phyloP scores from a whole-genome alignment of 169 alveolate species.

The Hepatocystis sp. region DNA sequence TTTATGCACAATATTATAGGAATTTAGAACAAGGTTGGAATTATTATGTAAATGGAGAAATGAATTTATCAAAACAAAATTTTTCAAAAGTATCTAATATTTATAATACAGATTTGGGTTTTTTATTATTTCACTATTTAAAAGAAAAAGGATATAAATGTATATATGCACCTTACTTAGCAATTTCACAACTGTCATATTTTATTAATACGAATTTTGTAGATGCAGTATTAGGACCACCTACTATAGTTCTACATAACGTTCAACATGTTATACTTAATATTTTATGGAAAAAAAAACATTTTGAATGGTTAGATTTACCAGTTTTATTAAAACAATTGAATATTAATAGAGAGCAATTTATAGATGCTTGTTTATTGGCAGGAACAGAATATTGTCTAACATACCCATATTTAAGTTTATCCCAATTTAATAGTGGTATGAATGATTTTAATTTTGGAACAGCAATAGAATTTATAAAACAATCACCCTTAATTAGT shows the following conservation, averaged over 20 bases:
- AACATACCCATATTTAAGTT: slow-evolving; percentile 78
- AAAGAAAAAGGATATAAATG: slow-evolving; percentile 77
- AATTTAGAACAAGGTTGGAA: slow-evolving; percentile 54
- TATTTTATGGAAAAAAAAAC: slow-evolving; percentile 40
- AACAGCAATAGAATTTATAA: slow-evolving; percentile 79
- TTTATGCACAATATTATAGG: slow-evolving; percentile 38
- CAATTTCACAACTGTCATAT: slow-evolving; percentile 82
- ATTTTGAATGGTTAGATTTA: slow-evolving; percentile 79
- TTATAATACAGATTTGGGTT: slow-evolving; percentile 77
- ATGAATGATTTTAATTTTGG: slow-evolving; percentile 70
- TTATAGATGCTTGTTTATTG: slow-evolving; percentile 80
- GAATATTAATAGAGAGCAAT: slow-evolving; percentile 79
- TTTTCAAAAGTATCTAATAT: slow-evolving; percentile 22
- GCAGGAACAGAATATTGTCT: slow-evolving; percentile 87
- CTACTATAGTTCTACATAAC: slow-evolving; percentile 79
- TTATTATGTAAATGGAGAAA: slow-evolving; percentile 43
- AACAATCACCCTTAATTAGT: slow-evolving; percentile 80
- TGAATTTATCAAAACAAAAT: slow-evolving; percentile 18
- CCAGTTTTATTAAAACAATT: slow-evolving; percentile 60
- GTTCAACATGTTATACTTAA: slow-evolving; percentile 72
- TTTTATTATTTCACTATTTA: slow-evolving; percentile 77
- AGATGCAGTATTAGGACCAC: slow-evolving; percentile 82
- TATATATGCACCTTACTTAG: slow-evolving; percentile 84
- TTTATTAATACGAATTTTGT: slow-evolving; percentile 75
- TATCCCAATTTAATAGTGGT: slow-evolving; percentile 78